Conservation (phyloP, 108 stramenopile genomes). For the Poteriospumella lacustris region DNA sequence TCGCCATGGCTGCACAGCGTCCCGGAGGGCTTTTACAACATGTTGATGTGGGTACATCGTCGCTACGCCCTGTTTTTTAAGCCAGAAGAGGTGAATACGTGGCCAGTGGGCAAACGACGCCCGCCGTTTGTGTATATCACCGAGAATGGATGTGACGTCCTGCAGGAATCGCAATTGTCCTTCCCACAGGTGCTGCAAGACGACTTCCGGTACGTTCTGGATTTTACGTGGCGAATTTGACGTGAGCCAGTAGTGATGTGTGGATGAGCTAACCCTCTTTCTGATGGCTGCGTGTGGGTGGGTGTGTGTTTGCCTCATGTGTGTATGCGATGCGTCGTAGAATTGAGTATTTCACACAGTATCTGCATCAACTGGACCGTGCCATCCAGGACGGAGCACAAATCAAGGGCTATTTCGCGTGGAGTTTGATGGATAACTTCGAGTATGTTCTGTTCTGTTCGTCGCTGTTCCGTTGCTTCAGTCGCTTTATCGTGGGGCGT, state of each 20-base stretch:
- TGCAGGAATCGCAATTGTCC: slow-evolving; percentile 9
- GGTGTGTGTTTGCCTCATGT: background rate
- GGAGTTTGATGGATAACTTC: slow-evolving; percentile 87
- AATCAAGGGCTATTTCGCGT: slow-evolving; percentile 82
- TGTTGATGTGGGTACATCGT: slow-evolving; percentile 42
- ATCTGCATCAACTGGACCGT: slow-evolving; percentile 12
- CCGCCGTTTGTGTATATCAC: slow-evolving; percentile 41
- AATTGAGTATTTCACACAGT: slow-evolving; percentile 31
- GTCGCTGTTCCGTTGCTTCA: no score
- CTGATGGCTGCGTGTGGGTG: background rate
- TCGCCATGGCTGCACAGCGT: slow-evolving; percentile 48
- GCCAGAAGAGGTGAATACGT: no score
- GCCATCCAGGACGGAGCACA: slow-evolving; percentile 56
- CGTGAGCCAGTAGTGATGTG: background rate
- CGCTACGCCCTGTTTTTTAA: slow-evolving; percentile 30
- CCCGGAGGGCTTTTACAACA: slow-evolving; percentile 44
- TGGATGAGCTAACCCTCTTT: background rate
- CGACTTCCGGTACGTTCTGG: background rate
- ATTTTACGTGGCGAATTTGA: background rate
- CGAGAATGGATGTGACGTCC: slow-evolving; percentile 48
- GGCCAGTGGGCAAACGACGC: background rate
- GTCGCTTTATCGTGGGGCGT: no score
- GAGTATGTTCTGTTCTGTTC: no score
- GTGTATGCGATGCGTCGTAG: background rate
- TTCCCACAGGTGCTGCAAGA: background rate